Base-by-base conservation (phyloP, 164 flowering plant species). In the Akebia trifoliata region DNA sequence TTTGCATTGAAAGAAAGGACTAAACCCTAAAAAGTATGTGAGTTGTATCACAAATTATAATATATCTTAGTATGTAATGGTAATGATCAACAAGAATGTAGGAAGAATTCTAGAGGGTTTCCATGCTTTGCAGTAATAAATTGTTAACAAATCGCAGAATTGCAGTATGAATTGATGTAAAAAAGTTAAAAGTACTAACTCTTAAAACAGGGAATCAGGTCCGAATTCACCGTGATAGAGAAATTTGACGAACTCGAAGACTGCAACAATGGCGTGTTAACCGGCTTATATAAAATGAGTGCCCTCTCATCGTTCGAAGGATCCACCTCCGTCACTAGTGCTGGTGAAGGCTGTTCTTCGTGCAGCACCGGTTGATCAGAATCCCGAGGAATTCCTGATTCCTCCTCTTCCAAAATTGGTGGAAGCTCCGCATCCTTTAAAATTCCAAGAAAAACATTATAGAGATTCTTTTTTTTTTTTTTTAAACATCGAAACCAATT, bases 361-460 rank as follows among this genome's bases (percentile, higher is more conserved):
- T 68, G 64, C 25, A 60, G 26, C 4, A 48, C 51, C n/a, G n/a
- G n/a, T 6, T 43, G 61, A 21, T 62, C 68, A 30, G 49, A 52
- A 34, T 11, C 50, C 2, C 63, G 6, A 8, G 69, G 74, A 51
- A 69, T 49, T 17, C 68, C 77, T 2, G 73, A 25, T 59, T 81
- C 91, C n/a, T 77, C 82, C 52, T 81, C 91, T 66, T 90, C 97
- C 63, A 81, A 71, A 2, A 90, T 85, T 8, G 92, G 91, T 9
- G 88, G 74, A 68, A 90, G 72, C 10, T 76, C 87, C 22, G 65
- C 82, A 63, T 85, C 80, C 89, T 83, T 37, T 1, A 44, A n/a
- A 31, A 42, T 56, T 46, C 24, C 24, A 12, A 51, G 2, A 28
- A 40, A 20, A 10, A 50, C 20, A 17, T 17, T 10, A n/a, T 22